Evolutionary conservation across 2,329 filamentous ascomycete species (phyloP), one percentile per base, ranked within the genome.

Genomic region (Fusarium palustre): DNA sequence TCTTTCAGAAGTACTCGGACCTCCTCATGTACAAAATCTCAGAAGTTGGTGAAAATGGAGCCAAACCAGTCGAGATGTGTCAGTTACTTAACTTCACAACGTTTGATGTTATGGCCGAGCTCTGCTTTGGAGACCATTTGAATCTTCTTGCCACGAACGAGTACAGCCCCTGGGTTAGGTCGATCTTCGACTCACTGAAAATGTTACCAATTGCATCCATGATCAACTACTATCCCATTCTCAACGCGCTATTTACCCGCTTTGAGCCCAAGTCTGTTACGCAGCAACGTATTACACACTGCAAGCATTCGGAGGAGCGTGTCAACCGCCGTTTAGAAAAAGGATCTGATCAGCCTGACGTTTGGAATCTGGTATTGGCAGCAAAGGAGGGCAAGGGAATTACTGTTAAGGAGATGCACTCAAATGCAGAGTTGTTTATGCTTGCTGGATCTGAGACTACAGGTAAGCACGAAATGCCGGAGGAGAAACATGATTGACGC

Each of bases 61-160:
- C 15, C 0, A 68, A 59, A 0, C 48, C 64, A 3, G 11, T 68
- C 0, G 64, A 68, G 1, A 68, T 68, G 48, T 59, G 58, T 0
- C 52, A 47, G 2, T 18, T 68, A 0, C 43, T 68, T 15, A 68
- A 68, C 48, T 68, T 67, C 22, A 60, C 73, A 0, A 77, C 77
- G 0, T 78, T 78, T 12, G 77, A 78, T 22, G 52, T 71, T 1
- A 65, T 77, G 28, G 58, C 64, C 1, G 74, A 77, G 38, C 59
- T 78, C 0, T 71, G 64, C 20, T 76, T 78, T 15, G 76, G 76
- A 1, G 71, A 72, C 3, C 58, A 68, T 1, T 76, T 77, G 4
- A 65, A 68, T 1, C 69, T 75, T 0, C 68, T 78, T 0, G 66
- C 75, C 22, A 28, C 65, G 7, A 67, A 68, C 0, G 60, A 68